A percentile compares a stretch with the other conserved stretches of the same genome.
Evolutionary conservation across 805 yeast species (phyloP).

Genomic region (Kazachstania africana): DNA sequence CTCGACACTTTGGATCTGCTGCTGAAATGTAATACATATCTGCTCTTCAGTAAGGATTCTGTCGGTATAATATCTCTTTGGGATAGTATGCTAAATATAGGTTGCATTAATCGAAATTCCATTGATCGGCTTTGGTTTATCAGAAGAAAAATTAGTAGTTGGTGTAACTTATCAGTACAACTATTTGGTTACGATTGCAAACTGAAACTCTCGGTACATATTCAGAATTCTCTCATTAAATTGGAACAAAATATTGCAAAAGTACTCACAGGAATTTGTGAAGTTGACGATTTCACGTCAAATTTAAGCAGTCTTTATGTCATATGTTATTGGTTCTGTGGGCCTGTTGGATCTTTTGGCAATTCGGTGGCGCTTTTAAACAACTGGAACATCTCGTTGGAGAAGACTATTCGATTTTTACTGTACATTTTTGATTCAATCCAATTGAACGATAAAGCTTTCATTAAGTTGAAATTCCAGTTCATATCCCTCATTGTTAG

Average conservation of each 20-base stretch:
- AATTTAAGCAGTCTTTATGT: constrained; percentile 9
- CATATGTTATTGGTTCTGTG: constrained; percentile 16
- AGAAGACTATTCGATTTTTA: constrained; percentile 17
- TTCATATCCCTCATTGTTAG: constrained; percentile 12
- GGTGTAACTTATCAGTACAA: constrained; percentile 11
- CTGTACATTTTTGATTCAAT: constrained; percentile 16
- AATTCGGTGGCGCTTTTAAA: constrained; percentile 7
- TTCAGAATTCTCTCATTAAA: constrained; percentile 5
- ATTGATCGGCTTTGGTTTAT: constrained; percentile 18
- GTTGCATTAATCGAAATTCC: constrained; percentile 7
- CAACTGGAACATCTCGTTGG: constrained; percentile 17
- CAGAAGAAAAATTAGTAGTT: constrained; percentile 14
- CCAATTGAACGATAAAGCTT: constrained; percentile 2
- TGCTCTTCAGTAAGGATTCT: constrained; percentile 3
- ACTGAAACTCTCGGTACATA: constrained; percentile 4
- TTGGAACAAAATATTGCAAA: constrained; percentile 11
- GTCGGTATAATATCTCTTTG: constrained; percentile 12
- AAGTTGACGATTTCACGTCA: constrained; percentile 3
- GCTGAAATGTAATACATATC: constrained; percentile 13
- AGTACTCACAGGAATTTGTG: constrained; percentile 7
- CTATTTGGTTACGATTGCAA: constrained; percentile 8
- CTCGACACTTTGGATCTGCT: constrained; percentile 20
- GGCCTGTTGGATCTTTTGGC: constrained; percentile 7
- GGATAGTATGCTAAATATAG: constrained; percentile 9
- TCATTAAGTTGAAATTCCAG: constrained; percentile 6